Evolutionary conservation across 2,329 filamentous ascomycete genomes (phyloP).

Genomic region (Coniella lustricola): DNA sequence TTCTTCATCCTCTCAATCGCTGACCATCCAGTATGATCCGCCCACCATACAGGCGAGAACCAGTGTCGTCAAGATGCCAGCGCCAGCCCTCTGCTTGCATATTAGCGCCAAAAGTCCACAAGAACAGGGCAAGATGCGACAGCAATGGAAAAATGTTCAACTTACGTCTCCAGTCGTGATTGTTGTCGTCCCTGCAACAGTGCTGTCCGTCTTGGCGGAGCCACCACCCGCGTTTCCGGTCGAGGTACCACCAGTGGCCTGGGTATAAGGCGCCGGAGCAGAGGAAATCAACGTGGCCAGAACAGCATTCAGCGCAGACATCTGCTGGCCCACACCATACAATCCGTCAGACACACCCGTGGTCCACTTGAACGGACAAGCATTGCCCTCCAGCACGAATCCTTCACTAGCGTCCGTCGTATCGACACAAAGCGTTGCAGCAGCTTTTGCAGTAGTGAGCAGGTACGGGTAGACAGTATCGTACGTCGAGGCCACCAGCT

Average conservation of each 20-base stretch:
- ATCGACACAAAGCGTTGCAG: constrained; percentile 56
- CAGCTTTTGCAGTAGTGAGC: constrained; percentile 48
- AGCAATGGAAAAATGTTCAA: constrained; percentile 18
- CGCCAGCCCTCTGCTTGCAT: constrained; percentile 39
- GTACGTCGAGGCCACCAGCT: constrained; percentile 52
- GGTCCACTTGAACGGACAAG: constrained; percentile 60
- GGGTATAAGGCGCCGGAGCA: constrained; percentile 32
- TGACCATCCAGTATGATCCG: constrained; percentile 45
- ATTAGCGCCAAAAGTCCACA: constrained; percentile 25
- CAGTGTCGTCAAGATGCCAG: constrained; percentile 40
- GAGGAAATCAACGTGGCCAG: constrained; percentile 41
- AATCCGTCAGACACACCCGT: constrained; percentile 44
- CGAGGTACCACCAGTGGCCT: constrained; percentile 43
- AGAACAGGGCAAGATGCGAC: not conserved
- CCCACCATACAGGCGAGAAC: constrained; percentile 34
- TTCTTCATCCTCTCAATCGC: constrained; percentile 17
- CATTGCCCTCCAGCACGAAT: constrained; percentile 42
- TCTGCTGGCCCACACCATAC: constrained; percentile 50
- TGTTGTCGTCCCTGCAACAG: not conserved
- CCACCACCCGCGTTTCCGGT: constrained; percentile 35
- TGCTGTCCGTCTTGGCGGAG: constrained; percentile 23
- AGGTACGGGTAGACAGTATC: constrained; percentile 50
- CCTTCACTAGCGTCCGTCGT: constrained; percentile 53
- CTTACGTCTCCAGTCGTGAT: constrained; percentile 17
- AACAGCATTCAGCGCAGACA: constrained; percentile 50